Evolutionary conservation across 2,329 filamentous ascomycete species (phyloP).

Genomic region (Sporothrix brunneoviolacea): DNA sequence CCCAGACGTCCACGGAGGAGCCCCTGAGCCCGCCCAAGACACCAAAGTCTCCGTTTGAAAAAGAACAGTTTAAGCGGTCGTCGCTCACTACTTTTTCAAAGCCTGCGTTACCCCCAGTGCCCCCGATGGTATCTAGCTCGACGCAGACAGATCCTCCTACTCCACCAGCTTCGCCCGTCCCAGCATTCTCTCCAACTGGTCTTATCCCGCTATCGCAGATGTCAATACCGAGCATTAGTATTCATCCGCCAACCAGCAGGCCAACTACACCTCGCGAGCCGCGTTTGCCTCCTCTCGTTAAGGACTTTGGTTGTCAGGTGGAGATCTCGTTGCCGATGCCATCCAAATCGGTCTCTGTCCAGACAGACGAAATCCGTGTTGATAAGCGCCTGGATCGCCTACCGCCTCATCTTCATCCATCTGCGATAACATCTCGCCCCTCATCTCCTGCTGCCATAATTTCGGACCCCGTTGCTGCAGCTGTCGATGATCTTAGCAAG

Average conservation of each 20-base stretch:
- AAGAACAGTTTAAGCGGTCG: slow-evolving; percentile 25
- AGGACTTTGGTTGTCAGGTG: slow-evolving; percentile 78
- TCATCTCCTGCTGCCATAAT: slow-evolving; percentile 40
- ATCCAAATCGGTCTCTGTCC: slow-evolving; percentile 52
- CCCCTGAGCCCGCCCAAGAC: slow-evolving; percentile 60
- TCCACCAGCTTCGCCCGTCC: slow-evolving; percentile 11
- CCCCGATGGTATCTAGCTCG: slow-evolving; percentile 44
- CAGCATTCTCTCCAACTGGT: background rate
- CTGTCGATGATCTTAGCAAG: slow-evolving; percentile 32
- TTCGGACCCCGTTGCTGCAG: slow-evolving; percentile 20
- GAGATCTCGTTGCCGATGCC: slow-evolving; percentile 43
- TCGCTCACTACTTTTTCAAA: background rate
- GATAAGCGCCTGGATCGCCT: slow-evolving; percentile 70
- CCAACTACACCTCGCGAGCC: slow-evolving; percentile 72
- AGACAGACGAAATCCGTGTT: slow-evolving; percentile 87
- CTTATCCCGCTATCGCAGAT: slow-evolving; percentile 27
- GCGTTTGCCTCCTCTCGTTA: slow-evolving; percentile 71
- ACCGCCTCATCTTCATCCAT: slow-evolving; percentile 72
- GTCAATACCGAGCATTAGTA: slow-evolving; percentile 76
- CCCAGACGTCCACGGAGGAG: slow-evolving; percentile 57
- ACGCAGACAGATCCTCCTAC: slow-evolving; percentile 54
- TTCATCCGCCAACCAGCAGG: slow-evolving; percentile 79
- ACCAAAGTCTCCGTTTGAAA: slow-evolving; percentile 44
- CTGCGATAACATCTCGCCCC: slow-evolving; percentile 59
- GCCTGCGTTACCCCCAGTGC: slow-evolving; percentile 19